A percentile compares a stretch with the other conserved stretches of the same genome.
Evolutionary conservation across 768 basidiomycete genomes (phyloP).

Genomic region (Cystofilobasidium macerans): DNA sequence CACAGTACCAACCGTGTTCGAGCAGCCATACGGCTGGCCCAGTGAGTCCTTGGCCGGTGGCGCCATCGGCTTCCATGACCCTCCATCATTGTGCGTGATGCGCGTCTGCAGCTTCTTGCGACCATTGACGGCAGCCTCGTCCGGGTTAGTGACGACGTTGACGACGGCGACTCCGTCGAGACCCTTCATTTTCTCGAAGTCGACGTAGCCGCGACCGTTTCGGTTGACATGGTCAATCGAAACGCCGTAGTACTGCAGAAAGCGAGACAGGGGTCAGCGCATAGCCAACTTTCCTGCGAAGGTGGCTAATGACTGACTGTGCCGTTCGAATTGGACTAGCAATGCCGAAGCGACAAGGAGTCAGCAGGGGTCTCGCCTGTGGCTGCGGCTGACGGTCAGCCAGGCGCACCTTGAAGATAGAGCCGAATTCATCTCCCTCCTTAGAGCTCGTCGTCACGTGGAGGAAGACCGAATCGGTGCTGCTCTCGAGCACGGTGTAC

Average conservation of each 20-base stretch:
- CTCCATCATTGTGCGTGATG: constrained; percentile 96
- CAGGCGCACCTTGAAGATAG: constrained; percentile 44
- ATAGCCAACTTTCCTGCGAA: no score
- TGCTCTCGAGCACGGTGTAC: constrained; percentile 89
- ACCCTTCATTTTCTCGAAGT: constrained; percentile 96
- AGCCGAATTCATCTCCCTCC: constrained; percentile 69
- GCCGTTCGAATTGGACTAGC: constrained; percentile 96
- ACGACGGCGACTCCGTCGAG: constrained; percentile 90
- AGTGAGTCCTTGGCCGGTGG: constrained; percentile 69
- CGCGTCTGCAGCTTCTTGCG: constrained; percentile 66
- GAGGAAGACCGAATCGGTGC: constrained; percentile 82
- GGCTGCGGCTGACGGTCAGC: no score
- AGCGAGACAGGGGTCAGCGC: neutral
- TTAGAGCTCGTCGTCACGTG: constrained; percentile 85
- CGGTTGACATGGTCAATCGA: constrained; percentile 82
- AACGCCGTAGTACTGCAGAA: constrained; percentile 59
- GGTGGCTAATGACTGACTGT: no score
- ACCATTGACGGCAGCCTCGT: constrained; percentile 58
- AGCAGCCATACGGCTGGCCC: constrained; percentile 60
- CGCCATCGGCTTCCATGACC: constrained; percentile 70
- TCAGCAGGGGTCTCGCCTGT: neutral
- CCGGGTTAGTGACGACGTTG: constrained; percentile 75
- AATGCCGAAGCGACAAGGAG: constrained; percentile 27
- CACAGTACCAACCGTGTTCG: constrained; percentile 48
- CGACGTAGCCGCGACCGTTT: constrained; percentile 74